phyloP scores from a whole-genome alignment of 768 basidiomycete genomes.

The Rhizopogon salebrosus region DNA sequence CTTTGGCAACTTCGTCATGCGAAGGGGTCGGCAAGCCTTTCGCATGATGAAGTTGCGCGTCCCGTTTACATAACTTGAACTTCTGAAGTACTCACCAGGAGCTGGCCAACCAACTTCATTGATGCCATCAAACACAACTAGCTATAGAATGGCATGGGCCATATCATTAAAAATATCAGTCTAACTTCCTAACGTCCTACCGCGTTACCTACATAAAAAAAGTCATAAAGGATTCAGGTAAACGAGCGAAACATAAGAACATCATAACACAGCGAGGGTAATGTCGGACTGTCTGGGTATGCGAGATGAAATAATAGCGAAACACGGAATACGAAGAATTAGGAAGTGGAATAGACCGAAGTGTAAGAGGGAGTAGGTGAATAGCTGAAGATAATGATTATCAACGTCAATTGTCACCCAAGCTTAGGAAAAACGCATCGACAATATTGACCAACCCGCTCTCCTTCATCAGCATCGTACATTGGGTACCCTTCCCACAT shows the following conservation, averaged over 20 bases:
- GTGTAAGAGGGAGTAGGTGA: neutral
- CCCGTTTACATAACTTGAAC: too few relatives aligned
- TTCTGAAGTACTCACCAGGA: too few relatives aligned
- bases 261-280: slow-evolving; percentile 1
- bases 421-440: neutral
- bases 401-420: neutral
- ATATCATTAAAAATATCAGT: slow-evolving; percentile 6
- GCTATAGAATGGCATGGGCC: too few relatives aligned
- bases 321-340: slow-evolving; percentile 2
- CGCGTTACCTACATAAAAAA: slow-evolving; percentile 2
- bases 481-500: neutral
- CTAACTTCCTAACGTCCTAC: slow-evolving; percentile 5
- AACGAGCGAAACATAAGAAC: neutral
- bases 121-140: neutral
- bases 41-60: too few relatives aligned
- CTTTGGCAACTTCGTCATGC: too few relatives aligned
- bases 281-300: neutral
- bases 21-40: too few relatives aligned
- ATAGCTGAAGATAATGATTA: slow-evolving; percentile 1
- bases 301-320: neutral
- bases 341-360: neutral
- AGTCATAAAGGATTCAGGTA: slow-evolving; percentile 2
- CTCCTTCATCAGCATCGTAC: slow-evolving; percentile 3
- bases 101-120: neutral
- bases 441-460: neutral